phyloP scores from a whole-genome alignment of 1,284 basidiomycete species.

The Rhizopogon hawkerae region DNA sequence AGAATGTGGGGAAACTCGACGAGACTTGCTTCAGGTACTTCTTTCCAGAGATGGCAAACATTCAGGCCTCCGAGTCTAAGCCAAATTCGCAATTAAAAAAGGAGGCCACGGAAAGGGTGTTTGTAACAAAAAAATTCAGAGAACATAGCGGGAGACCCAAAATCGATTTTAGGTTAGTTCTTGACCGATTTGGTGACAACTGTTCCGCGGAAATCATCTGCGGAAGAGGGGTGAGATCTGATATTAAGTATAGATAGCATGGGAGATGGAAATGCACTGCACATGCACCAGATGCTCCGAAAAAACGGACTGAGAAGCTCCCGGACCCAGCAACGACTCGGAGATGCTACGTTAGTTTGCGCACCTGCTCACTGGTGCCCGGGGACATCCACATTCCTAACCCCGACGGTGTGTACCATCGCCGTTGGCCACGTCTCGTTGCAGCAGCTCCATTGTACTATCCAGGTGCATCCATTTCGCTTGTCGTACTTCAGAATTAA shows the following conservation, averaged over 20 bases:
- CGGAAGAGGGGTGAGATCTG: slow-evolving; percentile 20
- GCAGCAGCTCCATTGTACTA: not conserved
- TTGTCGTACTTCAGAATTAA: not conserved
- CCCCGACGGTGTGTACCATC: not conserved
- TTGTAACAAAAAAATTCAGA: slow-evolving; percentile 11
- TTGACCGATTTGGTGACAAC: slow-evolving; percentile 19
- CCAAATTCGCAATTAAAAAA: slow-evolving; percentile 4
- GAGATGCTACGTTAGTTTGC: not conserved
- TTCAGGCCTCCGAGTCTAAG: slow-evolving; percentile 10
- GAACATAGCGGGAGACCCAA: slow-evolving; percentile 8
- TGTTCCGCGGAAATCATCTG: slow-evolving; percentile 27
- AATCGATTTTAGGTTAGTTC: slow-evolving; percentile 19
- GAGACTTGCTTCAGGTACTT: slow-evolving; percentile 7
- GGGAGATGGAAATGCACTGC: slow-evolving; percentile 4
- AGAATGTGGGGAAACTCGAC: slow-evolving; percentile 22
- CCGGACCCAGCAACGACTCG: no score
- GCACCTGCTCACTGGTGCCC: not conserved
- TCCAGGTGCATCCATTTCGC: not conserved
- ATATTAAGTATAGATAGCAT: slow-evolving; percentile 16
- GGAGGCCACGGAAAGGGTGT: slow-evolving; percentile 9
- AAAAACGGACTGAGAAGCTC: slow-evolving; percentile 1
- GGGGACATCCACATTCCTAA: not conserved
- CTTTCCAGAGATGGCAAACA: slow-evolving; percentile 9
- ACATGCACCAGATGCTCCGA: slow-evolving; percentile 2
- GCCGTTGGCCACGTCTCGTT: not conserved